These are phyloP conservation scores for Paecilomyces sp. DNA, from an alignment of 2,329 filamentous ascomycete genomes.

Conservation along the genomic window DNA sequence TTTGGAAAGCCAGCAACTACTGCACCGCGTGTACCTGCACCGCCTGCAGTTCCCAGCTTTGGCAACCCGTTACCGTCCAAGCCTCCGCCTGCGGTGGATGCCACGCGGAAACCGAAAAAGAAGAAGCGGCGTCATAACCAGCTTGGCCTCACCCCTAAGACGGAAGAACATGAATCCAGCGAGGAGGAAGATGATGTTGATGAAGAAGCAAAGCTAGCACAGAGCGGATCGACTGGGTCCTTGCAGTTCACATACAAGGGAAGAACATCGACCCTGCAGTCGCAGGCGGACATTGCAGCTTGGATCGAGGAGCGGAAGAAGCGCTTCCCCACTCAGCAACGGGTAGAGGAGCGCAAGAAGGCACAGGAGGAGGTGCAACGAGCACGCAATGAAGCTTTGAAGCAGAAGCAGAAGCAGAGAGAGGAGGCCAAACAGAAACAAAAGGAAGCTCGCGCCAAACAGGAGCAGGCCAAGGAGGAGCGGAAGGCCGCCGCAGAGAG, in stretches of 20 bases:
- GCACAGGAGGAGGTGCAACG: slow-evolving; percentile 57
- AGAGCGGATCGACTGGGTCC: slow-evolving; percentile 14
- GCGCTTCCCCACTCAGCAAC: slow-evolving; percentile 71
- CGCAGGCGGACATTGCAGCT: slow-evolving; percentile 61
- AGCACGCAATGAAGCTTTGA: slow-evolving; percentile 25
- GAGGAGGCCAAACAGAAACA: slow-evolving; percentile 24
- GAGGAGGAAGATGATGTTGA: slow-evolving; percentile 40
- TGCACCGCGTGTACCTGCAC: slow-evolving; percentile 25
- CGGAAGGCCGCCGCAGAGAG: slow-evolving; percentile 15
- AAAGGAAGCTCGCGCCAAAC: slow-evolving; percentile 23
- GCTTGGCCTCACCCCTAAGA: slow-evolving; percentile 40
- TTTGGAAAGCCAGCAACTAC: slow-evolving; percentile 26
- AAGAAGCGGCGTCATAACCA: slow-evolving; percentile 40
- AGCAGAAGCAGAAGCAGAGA: slow-evolving; percentile 35
- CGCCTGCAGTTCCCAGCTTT: slow-evolving; percentile 40
- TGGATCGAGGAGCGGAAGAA: slow-evolving; percentile 77
- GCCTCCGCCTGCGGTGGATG: slow-evolving; percentile 30
- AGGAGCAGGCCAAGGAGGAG: slow-evolving; percentile 12
- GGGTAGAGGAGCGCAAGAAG: slow-evolving; percentile 55
- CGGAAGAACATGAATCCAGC: slow-evolving; percentile 39
- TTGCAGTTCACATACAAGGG: slow-evolving; percentile 51
- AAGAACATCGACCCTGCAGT: slow-evolving; percentile 46
- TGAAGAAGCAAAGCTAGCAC: slow-evolving; percentile 37
- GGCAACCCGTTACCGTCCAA: slow-evolving; percentile 37
- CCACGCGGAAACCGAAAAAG: slow-evolving; percentile 29